Evolutionary conservation across 2,329 filamentous ascomycete species (phyloP).

Genomic region (Apiospora koreana): DNA sequence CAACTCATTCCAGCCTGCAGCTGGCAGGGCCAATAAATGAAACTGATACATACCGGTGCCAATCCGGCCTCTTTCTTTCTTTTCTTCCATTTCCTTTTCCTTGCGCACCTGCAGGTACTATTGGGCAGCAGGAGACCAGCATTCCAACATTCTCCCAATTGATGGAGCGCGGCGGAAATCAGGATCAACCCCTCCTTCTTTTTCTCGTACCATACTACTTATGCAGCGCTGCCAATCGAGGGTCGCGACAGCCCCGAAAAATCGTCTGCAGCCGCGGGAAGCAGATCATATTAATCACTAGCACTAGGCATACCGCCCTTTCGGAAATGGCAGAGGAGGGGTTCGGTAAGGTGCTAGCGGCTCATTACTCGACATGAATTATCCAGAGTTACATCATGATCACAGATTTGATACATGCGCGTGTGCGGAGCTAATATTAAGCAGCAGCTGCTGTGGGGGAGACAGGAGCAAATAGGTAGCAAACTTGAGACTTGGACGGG

Average conservation of each 20-base stretch:
- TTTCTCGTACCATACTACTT: neutral
- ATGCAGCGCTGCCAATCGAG: neutral
- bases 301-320: slow-evolving; percentile 7
- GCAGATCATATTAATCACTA: slow-evolving; percentile 1
- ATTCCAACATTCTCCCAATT: neutral
- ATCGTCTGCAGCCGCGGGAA: neutral
- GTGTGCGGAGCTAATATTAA: slow-evolving; percentile 8
- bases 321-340: slow-evolving; percentile 4
- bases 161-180: neutral
- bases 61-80: neutral
- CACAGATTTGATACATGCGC: slow-evolving; percentile 5
- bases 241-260: neutral
- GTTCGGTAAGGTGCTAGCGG: neutral
- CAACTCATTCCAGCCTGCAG: neutral
- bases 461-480: neutral
- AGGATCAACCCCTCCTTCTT: neutral
- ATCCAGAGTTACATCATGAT: slow-evolving; percentile 9
- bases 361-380: neutral
- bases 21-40: neutral
- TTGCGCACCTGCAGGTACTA: neutral
- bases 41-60: neutral
- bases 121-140: neutral
- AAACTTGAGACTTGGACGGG: neutral
- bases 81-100: neutral
- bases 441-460: slow-evolving; percentile 6